Conservation (phyloP, 2,329 filamentous ascomycete genomes). For the Microsporum ferrugineum region DNA sequence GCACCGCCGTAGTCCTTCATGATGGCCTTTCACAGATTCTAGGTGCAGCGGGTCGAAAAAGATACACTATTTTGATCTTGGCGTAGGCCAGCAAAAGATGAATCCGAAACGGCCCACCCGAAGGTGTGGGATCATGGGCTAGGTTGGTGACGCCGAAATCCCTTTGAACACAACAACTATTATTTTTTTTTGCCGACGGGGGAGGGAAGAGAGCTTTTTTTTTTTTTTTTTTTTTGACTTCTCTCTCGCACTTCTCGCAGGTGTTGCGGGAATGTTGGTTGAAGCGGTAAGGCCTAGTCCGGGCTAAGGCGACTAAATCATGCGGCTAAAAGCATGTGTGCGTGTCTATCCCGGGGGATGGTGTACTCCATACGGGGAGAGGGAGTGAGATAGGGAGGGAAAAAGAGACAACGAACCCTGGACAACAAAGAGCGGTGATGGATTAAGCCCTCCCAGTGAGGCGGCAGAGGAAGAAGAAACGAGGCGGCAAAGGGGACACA, state of each 20-base stretch:
- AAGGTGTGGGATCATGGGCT: neutral
- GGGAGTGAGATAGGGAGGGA: neutral
- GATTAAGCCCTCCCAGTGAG: neutral
- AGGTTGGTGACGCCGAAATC: neutral
- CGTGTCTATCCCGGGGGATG: neutral
- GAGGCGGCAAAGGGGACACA: neutral
- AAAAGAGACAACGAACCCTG: neutral
- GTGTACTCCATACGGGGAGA: neutral
- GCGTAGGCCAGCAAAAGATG: neutral
- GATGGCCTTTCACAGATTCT: neutral
- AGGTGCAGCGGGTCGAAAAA: neutral
- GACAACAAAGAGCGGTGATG: slow-evolving; percentile 4
- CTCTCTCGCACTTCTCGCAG: neutral
- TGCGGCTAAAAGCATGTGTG: slow-evolving; percentile 2
- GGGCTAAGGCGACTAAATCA: slow-evolving; percentile 2
- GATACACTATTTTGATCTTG: neutral
- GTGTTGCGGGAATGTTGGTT: neutral
- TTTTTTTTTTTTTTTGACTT: neutral
- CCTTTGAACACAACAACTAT: neutral
- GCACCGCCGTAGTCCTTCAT: slow-evolving; percentile 1
- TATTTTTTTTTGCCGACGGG: neutral
- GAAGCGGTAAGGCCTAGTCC: slow-evolving; percentile 1
- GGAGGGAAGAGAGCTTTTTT: neutral
- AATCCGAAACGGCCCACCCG: slow-evolving; percentile 1
- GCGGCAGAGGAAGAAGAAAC: neutral